Evolutionary conservation across 371 early-diverging fungal genomes (phyloP).

Genomic region (Mortierella sp.): DNA sequence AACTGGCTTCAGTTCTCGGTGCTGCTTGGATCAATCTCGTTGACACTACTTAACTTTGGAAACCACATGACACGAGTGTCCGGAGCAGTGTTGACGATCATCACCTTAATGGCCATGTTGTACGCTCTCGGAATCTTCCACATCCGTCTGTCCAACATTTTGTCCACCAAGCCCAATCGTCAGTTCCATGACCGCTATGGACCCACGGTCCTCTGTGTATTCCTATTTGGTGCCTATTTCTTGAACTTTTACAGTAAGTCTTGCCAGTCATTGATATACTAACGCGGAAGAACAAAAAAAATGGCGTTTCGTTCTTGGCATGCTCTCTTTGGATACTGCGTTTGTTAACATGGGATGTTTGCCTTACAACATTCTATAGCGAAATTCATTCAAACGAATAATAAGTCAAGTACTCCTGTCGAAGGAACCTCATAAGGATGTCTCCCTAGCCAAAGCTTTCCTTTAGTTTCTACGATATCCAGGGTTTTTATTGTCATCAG

Average conservation of each 20-base stretch:
- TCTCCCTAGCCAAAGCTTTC: too few species aligned
- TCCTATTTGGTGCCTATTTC: conserved; percentile 84
- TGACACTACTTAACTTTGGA: conserved; percentile 81
- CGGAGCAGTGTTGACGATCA: conserved; percentile 76
- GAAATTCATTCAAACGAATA: conserved; percentile 35
- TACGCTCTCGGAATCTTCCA: conserved; percentile 93
- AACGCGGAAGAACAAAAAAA: too few species aligned
- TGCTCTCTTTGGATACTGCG: neutral
- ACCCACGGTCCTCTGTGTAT: conserved; percentile 89
- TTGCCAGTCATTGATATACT: neutral
- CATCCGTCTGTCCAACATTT: conserved; percentile 69
- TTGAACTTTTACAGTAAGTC: conserved; percentile 91
- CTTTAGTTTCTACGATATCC: too few species aligned
- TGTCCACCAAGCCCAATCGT: conserved; percentile 34
- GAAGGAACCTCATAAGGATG: conserved; percentile 15
- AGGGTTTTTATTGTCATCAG: too few species aligned
- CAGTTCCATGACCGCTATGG: conserved; percentile 58
- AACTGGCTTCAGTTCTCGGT: conserved; percentile 80
- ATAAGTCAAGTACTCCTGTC: neutral
- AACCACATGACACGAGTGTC: conserved; percentile 66
- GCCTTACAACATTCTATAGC: conserved; percentile 12
- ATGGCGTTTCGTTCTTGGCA: neutral
- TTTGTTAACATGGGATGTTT: too few species aligned
- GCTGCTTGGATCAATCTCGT: conserved; percentile 70
- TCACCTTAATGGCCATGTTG: conserved; percentile 78